phyloP scores from a whole-genome alignment of 192 early-diverging fungal species.

The Jimgerdemannia lactiflua region DNA sequence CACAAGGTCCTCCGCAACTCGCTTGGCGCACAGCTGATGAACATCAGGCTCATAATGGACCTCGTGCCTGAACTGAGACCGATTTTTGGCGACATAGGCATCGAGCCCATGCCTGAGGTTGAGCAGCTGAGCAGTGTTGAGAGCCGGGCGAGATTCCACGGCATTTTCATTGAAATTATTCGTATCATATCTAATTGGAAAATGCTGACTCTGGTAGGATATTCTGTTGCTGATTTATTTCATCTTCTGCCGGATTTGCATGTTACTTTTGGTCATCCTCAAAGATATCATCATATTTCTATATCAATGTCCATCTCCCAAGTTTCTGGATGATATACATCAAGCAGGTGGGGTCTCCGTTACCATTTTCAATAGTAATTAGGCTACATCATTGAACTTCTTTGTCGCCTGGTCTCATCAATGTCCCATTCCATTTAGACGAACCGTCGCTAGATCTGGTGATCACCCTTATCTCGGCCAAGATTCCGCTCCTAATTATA shows the following conservation, averaged over 20 bases:
- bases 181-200: slow-evolving; percentile 20
- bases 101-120: slow-evolving; percentile 1
- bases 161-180: slow-evolving; percentile 25
- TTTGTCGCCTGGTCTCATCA: neutral
- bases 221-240: neutral
- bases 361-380: neutral
- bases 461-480: slow-evolving; percentile 15
- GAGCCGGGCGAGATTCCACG: slow-evolving; percentile 19
- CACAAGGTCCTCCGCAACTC: slow-evolving; percentile 13
- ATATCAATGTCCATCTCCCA: too few relatives aligned
- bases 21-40: slow-evolving; percentile 14
- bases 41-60: slow-evolving; percentile 16
- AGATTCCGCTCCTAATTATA: slow-evolving; percentile 18
- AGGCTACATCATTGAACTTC: neutral
- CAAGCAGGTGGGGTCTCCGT: slow-evolving; percentile 18
- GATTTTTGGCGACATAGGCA: slow-evolving; percentile 7
- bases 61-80: slow-evolving; percentile 25
- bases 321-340: slow-evolving; percentile 33
- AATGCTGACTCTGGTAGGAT: slow-evolving; percentile 28
- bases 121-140: slow-evolving; percentile 15
- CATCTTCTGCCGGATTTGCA: too few relatives aligned
- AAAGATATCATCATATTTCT: too few relatives aligned
- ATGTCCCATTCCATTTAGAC: slow-evolving; percentile 14
- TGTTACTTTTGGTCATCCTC: too few relatives aligned
- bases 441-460: slow-evolving; percentile 27